Conservation (phyloP, 768 basidiomycete genomes). For the Trichaptum fuscoviolaceum region DNA sequence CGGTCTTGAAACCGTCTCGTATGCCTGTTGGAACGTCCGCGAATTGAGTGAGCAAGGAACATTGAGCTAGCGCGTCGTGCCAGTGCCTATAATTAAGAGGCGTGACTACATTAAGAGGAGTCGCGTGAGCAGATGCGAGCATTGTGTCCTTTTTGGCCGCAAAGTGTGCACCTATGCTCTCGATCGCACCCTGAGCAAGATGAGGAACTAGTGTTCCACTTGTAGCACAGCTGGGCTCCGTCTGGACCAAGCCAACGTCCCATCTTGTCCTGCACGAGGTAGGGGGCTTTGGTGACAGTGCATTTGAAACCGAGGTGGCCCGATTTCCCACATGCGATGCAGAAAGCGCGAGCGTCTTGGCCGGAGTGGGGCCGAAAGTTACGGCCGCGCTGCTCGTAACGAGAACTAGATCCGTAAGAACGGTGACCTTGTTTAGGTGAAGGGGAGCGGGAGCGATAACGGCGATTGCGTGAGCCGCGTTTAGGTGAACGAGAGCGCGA, state of each 20-base stretch:
- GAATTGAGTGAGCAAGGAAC: background rate
- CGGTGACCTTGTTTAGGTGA: background rate
- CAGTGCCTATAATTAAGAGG: background rate
- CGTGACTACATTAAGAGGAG: background rate
- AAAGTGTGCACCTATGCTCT: background rate
- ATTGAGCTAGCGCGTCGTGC: background rate
- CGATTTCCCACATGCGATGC: background rate
- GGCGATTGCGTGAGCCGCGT: too few species aligned
- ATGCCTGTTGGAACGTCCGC: background rate
- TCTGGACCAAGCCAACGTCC: background rate
- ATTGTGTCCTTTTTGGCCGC: background rate
- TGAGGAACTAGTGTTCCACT: background rate
- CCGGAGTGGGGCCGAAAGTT: background rate
- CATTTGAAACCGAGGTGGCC: background rate
- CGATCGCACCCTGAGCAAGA: background rate
- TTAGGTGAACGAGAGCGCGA: too few species aligned
- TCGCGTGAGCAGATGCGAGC: background rate
- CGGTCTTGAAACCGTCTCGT: background rate
- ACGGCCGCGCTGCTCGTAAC: too few species aligned
- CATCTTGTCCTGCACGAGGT: background rate
- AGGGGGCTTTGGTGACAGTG: background rate
- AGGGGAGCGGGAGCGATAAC: too few species aligned
- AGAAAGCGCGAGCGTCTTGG: background rate
- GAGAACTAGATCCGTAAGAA: too few species aligned
- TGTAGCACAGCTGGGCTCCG: background rate